phyloP scores from a whole-genome alignment of 345 rosid species.

The Eucalyptus marginata region DNA sequence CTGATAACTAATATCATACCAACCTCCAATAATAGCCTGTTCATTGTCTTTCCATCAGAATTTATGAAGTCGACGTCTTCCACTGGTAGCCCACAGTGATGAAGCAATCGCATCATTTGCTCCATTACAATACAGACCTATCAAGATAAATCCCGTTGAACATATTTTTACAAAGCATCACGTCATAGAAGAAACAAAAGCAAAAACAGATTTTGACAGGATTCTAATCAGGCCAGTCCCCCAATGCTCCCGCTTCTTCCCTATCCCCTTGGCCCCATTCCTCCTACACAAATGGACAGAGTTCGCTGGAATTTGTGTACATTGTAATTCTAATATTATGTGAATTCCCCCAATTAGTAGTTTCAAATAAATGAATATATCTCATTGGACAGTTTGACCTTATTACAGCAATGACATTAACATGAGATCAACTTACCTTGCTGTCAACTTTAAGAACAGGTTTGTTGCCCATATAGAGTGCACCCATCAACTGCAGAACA shows the following conservation, averaged over 20 bases:
- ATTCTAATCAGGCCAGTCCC: background rate
- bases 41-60: constrained; percentile 92
- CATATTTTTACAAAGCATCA: background rate
- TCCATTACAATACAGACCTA: constrained; percentile 97
- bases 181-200: background rate
- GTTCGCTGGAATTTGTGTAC: background rate
- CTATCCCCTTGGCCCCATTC: background rate
- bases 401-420: background rate
- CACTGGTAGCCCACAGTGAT: constrained; percentile 76
- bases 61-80: constrained; percentile 95
- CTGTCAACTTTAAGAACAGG: constrained; percentile 91
- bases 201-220: background rate
- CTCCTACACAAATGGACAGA: background rate
- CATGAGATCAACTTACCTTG: constrained; percentile 40
- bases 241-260: background rate
- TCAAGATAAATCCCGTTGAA: background rate
- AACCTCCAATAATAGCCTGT: constrained; percentile 81
- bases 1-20: background rate
- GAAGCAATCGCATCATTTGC: constrained; percentile 91
- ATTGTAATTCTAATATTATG: background rate
- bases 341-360: background rate
- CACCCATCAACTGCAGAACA: constrained; percentile 93
- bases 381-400: background rate
- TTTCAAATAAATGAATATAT: background rate
- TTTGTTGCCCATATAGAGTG: constrained; percentile 97